These are phyloP conservation scores for Teunomyces funiuensis DNA, from an alignment of 805 yeast species.

Conservation along the genomic window DNA sequence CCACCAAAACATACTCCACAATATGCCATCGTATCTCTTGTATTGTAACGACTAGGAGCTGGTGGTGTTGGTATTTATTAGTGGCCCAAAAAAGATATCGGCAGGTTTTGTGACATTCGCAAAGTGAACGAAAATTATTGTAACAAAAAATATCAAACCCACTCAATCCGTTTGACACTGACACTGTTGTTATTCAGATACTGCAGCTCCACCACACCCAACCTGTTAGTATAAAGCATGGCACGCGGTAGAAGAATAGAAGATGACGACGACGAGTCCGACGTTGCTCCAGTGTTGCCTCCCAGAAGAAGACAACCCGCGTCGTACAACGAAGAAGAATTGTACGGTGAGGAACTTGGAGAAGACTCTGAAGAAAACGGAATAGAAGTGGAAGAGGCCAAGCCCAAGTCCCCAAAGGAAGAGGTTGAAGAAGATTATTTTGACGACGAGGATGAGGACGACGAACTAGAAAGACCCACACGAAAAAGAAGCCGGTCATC, in stretches of 20 bases:
- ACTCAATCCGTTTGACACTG: too few species aligned
- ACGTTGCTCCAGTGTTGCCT: conserved; percentile 12
- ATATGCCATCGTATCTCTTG: too few species aligned
- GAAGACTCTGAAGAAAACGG: conserved; percentile 10
- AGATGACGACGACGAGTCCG: conserved; percentile 21
- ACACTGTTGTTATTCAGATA: too few species aligned
- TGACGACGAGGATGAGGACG: conserved; percentile 15
- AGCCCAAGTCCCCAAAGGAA: conserved; percentile 3
- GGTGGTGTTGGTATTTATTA: neutral
- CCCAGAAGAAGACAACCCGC: conserved; percentile 14
- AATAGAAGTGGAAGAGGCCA: neutral
- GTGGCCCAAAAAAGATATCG: neutral
- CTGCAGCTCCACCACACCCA: neutral
- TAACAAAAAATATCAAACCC: too few species aligned
- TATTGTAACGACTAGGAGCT: too few species aligned
- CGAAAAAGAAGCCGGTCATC: conserved; percentile 10
- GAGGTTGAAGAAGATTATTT: conserved; percentile 5
- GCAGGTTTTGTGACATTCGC: conserved; percentile 4
- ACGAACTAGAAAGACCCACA: conserved; percentile 14
- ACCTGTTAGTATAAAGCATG: neutral
- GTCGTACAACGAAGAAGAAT: conserved; percentile 24
- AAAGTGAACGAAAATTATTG: conserved; percentile 4
- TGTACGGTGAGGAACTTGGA: conserved; percentile 27
- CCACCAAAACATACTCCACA: too few species aligned
- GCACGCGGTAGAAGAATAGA: neutral